Conservation (phyloP, 768 basidiomycete genomes). For the Leccinum boreale region DNA sequence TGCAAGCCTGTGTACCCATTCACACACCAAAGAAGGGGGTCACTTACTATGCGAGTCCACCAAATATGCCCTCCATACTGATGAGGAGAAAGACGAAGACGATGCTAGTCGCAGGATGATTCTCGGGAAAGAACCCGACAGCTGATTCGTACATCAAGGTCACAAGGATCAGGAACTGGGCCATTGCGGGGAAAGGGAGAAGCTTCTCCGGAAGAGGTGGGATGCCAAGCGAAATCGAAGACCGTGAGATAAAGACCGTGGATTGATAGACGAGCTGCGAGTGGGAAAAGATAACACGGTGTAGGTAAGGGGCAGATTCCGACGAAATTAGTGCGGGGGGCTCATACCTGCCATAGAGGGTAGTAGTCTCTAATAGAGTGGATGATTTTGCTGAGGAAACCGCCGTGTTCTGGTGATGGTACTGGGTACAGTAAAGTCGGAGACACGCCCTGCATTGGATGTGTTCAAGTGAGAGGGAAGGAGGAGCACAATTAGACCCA, state of each 20-base stretch:
- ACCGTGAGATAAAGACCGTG: constrained; percentile 91
- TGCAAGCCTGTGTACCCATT: background rate
- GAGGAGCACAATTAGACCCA: constrained; percentile 19
- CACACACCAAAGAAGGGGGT: background rate
- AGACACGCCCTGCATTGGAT: constrained; percentile 62
- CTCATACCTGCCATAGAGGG: constrained; percentile 84
- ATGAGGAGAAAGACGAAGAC: constrained; percentile 71
- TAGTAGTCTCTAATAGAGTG: constrained; percentile 89
- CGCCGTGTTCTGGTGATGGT: constrained; percentile 56
- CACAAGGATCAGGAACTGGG: constrained; percentile 65
- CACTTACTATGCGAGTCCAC: constrained; percentile 85
- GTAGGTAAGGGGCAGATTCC: constrained; percentile 1
- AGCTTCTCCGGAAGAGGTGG: constrained; percentile 70
- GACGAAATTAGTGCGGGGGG: constrained; percentile 7
- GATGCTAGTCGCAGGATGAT: constrained; percentile 46
- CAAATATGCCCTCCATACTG: constrained; percentile 87
- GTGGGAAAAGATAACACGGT: background rate
- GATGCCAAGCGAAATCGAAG: constrained; percentile 81
- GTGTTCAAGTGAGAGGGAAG: background rate
- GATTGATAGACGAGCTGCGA: constrained; percentile 78
- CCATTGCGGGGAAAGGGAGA: constrained; percentile 71
- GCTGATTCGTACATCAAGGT: constrained; percentile 65
- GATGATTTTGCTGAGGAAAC: constrained; percentile 73
- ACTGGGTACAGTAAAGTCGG: constrained; percentile 89
- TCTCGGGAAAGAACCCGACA: constrained; percentile 56